phyloP scores from a whole-genome alignment of 1,284 basidiomycete genomes.

The Veloboletus limbatus region DNA sequence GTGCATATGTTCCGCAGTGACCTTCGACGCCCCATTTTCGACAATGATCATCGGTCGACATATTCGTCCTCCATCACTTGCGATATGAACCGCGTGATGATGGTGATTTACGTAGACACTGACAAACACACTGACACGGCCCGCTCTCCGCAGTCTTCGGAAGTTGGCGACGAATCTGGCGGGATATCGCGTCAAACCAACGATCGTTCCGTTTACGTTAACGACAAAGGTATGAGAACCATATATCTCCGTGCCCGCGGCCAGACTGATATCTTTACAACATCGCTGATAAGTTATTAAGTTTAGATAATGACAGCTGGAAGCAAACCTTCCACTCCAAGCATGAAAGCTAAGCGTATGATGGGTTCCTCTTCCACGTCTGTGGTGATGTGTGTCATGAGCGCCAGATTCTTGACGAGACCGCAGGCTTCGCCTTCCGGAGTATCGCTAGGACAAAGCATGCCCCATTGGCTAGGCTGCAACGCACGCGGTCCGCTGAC shows the following conservation, averaged over 20 bases:
- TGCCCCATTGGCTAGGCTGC: slow-evolving; percentile 99
- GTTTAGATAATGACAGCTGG: slow-evolving; percentile 7
- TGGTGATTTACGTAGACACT: slow-evolving; percentile 97
- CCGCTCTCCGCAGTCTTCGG: slow-evolving; percentile 88
- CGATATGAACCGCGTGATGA: slow-evolving; percentile 94
- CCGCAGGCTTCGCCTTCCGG: slow-evolving; percentile 99
- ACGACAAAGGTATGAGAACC: slow-evolving; percentile 90
- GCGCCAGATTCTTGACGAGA: slow-evolving; percentile 96
- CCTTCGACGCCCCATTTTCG: slow-evolving; percentile 76
- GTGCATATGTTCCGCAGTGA: slow-evolving; percentile 79
- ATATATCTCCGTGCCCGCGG: slow-evolving; percentile 96
- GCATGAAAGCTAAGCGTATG: slow-evolving; percentile 85
- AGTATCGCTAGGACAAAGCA: slow-evolving; percentile 97
- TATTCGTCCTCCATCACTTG: slow-evolving; percentile 96
- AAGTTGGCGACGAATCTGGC: slow-evolving; percentile 87
- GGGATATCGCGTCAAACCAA: slow-evolving; percentile 90
- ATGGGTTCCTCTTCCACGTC: slow-evolving; percentile 98
- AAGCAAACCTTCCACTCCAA: slow-evolving; percentile 86
- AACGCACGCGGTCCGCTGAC: slow-evolving; percentile 97
- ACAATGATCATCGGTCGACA: slow-evolving; percentile 99
- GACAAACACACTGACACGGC: slow-evolving; percentile 94
- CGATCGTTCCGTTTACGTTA: slow-evolving; percentile 95
- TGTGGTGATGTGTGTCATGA: slow-evolving; percentile 99
- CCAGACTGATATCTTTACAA: slow-evolving; percentile 80
- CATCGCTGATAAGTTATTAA: slow-evolving; percentile 15